phyloP scores from a whole-genome alignment of 768 basidiomycete species.

The Atractiella rhizophila region DNA sequence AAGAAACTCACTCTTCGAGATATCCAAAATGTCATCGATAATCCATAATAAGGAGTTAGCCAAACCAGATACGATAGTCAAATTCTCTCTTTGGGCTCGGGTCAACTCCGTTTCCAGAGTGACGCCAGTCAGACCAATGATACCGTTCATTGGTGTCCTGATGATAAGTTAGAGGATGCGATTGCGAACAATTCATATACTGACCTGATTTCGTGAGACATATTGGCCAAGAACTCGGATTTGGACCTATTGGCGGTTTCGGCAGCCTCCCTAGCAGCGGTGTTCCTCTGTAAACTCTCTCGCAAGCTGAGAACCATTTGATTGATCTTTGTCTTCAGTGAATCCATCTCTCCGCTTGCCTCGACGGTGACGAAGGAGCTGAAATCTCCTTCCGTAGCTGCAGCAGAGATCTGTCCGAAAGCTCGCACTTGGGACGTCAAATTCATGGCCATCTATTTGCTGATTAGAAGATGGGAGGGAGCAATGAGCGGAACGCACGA shows the following conservation, averaged over 20 bases:
- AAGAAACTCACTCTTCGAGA: conserved; percentile 68
- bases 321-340: conserved; percentile 87
- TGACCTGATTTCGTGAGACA: conserved; percentile 29
- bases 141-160: conserved; percentile 98
- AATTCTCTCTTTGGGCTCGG: conserved; percentile 74
- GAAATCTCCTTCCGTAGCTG: conserved; percentile 96
- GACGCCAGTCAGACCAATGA: conserved; percentile 90
- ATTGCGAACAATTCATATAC: background rate
- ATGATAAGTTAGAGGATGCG: conserved; percentile 41
- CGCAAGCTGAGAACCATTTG: conserved; percentile 97
- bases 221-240: conserved; percentile 95
- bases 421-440: conserved; percentile 96
- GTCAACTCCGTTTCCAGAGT: conserved; percentile 91
- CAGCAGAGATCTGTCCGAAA: conserved; percentile 93
- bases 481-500: conserved; percentile 38
- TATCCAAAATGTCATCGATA: conserved; percentile 98
- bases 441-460: conserved; percentile 31
- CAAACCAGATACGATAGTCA: conserved; percentile 80
- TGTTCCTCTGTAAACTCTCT: conserved; percentile 95
- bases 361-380: conserved; percentile 98
- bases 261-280: conserved; percentile 83
- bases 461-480: background rate
- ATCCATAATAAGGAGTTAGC: conserved; percentile 79
- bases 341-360: conserved; percentile 96
- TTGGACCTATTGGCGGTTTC: conserved; percentile 93